Base-by-base conservation (phyloP, 208 protist genomes). In the Sergeia podlipaevii region DNA sequence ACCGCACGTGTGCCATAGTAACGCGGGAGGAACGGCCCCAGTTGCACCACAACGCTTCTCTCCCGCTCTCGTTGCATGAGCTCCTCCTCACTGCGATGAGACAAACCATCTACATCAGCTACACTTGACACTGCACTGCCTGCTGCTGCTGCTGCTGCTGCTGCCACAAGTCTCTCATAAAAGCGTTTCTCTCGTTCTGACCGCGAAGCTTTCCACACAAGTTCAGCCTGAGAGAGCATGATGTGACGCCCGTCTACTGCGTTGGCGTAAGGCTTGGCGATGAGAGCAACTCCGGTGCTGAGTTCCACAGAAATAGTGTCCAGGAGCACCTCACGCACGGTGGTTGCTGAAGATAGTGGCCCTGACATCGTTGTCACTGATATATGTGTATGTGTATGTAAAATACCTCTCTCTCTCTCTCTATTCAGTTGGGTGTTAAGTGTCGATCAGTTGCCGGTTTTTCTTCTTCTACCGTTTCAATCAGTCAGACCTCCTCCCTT, bases 201-300 rank as follows among this genome's bases (percentile, higher is more conserved):
- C 20, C 72, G 65, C 5, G 65, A 63, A 11, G 65, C 72, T 48
- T 79, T 79, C 72, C 69, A 70, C 27, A 79, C 51, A 2, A 59
- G 49, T 27, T 61, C 72, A 15, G 49, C 52, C 21, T 59, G 48
- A 24, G 36, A 20, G 33, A 79, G 64, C 30, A 66, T 50, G 17
- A 79, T 41, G 42, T 79, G 72, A 27, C 69, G 65, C 4, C 72
- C 72, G 27, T 65, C 63, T 7, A 73, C 60, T 3, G 65, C 29
- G 49, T 55, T 15, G 15, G 27, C 50, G 47, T 65, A 65, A 20
- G 56, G 56, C 56, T 53, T 62, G 17, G 56, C 46, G 30, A 36
- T 36, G 30, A 62, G 34, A 20, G 29, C 41, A 5, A 26, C 32
- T 3, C 56, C 56, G 4, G 41, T 24, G n/a, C 36, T 30, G 2